These are phyloP conservation scores for Pichia sp. DNA, from an alignment of 1,139 yeast species.

Conservation along the genomic window DNA sequence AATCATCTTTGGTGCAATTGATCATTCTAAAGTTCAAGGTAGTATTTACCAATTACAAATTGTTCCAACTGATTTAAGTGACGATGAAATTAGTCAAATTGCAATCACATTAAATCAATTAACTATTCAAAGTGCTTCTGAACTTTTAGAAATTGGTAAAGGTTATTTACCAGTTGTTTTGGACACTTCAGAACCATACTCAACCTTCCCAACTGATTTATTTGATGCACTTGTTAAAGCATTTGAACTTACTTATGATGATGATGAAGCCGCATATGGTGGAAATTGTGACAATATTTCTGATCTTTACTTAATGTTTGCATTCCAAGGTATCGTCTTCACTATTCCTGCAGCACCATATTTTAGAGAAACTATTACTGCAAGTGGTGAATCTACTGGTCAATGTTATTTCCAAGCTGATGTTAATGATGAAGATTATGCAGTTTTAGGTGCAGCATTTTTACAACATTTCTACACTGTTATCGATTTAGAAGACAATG, in stretches of 20 bases:
- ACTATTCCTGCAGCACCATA: slow-evolving; percentile 44
- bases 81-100: slow-evolving; percentile 30
- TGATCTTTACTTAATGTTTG: slow-evolving; percentile 31
- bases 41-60: slow-evolving; percentile 40
- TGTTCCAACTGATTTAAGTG: slow-evolving; percentile 31
- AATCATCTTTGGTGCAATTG: slow-evolving; percentile 49
- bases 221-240: slow-evolving; percentile 35
- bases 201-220: slow-evolving; percentile 40
- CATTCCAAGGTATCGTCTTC: slow-evolving; percentile 47
- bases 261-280: slow-evolving; percentile 30
- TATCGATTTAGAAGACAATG: slow-evolving; percentile 39
- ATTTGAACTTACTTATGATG: slow-evolving; percentile 32
- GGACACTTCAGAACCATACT: slow-evolving; percentile 58
- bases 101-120: slow-evolving; percentile 35
- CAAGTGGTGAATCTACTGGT: background rate
- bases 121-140: slow-evolving; percentile 1
- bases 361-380: slow-evolving; percentile 34
- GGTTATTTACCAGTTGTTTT: slow-evolving; percentile 39
- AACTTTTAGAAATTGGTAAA: slow-evolving; percentile 31
- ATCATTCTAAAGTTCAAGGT: slow-evolving; percentile 28
- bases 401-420: slow-evolving; percentile 2
- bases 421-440: slow-evolving; percentile 9
- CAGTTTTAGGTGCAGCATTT: slow-evolving; percentile 38
- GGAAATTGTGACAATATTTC: slow-evolving; percentile 29
- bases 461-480: slow-evolving; percentile 42